A percentile compares a stretch with the other conserved stretches of the same genome.
These are phyloP conservation scores for Cicer bijugum DNA, from an alignment of 306 rosid species.

Conservation along the genomic window DNA sequence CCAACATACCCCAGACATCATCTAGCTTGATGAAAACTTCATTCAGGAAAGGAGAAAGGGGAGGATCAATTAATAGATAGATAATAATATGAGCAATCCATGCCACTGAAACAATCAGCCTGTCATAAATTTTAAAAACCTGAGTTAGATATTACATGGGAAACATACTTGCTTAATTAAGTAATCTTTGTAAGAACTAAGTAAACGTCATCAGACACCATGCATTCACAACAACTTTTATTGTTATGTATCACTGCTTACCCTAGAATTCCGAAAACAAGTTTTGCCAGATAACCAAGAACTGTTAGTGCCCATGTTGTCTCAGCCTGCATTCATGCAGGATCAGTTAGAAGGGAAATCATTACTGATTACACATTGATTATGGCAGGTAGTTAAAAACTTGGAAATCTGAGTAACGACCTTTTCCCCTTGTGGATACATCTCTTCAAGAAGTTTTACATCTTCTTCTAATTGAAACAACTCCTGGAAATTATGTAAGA, in stretches of 20 bases:
- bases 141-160: conserved; percentile 30
- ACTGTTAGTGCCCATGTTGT: conserved; percentile 95
- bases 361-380: conserved; percentile 12
- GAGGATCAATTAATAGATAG: conserved; percentile 86
- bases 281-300: conserved; percentile 94
- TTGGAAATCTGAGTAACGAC: conserved; percentile 44
- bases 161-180: conserved; percentile 2
- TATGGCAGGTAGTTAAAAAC: conserved; percentile 21
- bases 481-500: conserved; percentile 67
- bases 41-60: conserved; percentile 90
- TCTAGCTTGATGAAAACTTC: conserved; percentile 98
- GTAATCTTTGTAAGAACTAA: conserved; percentile 21
- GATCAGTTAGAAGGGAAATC: conserved; percentile 39
- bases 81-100: conserved; percentile 95
- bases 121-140: conserved; percentile 45
- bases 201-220: conserved; percentile 10
- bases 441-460: conserved; percentile 94
- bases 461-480: conserved; percentile 95
- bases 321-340: conserved; percentile 79
- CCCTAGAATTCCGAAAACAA: conserved; percentile 93
- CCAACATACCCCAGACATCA: conserved; percentile 76
- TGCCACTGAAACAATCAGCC: conserved; percentile 93
- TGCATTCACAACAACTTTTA: conserved; percentile 26
- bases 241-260: conserved; percentile 52
- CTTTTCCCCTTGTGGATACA: conserved; percentile 99